Conservation (phyloP, 2,329 filamentous ascomycete genomes). For the Xylariaceae sp. region DNA sequence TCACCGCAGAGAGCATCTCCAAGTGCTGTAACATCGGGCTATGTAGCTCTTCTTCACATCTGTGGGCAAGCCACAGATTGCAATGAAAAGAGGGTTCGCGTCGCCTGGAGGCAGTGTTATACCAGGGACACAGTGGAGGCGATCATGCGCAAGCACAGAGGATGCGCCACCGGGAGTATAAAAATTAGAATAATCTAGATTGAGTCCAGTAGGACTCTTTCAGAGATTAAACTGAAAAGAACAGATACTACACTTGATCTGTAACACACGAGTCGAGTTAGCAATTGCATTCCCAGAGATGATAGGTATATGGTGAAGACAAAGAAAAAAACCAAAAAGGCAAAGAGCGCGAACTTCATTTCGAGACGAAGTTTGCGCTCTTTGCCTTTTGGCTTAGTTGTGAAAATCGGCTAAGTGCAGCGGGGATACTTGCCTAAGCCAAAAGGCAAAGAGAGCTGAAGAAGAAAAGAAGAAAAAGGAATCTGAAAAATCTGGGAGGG, state of each 20-base stretch:
- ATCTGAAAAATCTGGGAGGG: constrained; percentile 7
- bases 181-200: constrained; percentile 84
- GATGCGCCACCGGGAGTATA: constrained; percentile 45
- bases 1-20: too few relatives aligned
- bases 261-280: too few relatives aligned
- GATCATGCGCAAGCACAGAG: constrained; percentile 71
- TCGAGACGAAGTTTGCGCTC: too few relatives aligned
- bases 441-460: constrained; percentile 41
- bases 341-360: too few relatives aligned
- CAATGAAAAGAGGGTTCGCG: constrained; percentile 66
- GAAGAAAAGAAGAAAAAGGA: constrained; percentile 23
- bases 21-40: too few relatives aligned
- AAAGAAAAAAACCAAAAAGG: too few relatives aligned
- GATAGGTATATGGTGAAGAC: too few relatives aligned
- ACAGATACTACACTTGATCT: constrained; percentile 96
- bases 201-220: constrained; percentile 69
- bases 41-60: constrained; percentile 53
- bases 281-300: too few relatives aligned
- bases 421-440: too few relatives aligned
- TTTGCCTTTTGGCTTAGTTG: too few relatives aligned
- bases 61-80: constrained; percentile 46
- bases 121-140: constrained; percentile 67
- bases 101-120: constrained; percentile 72
- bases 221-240: constrained; percentile 98
- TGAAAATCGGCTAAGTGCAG: too few relatives aligned